Conservation (phyloP, 1,139 yeast genomes). For the Candida pseudoviswanathii region DNA sequence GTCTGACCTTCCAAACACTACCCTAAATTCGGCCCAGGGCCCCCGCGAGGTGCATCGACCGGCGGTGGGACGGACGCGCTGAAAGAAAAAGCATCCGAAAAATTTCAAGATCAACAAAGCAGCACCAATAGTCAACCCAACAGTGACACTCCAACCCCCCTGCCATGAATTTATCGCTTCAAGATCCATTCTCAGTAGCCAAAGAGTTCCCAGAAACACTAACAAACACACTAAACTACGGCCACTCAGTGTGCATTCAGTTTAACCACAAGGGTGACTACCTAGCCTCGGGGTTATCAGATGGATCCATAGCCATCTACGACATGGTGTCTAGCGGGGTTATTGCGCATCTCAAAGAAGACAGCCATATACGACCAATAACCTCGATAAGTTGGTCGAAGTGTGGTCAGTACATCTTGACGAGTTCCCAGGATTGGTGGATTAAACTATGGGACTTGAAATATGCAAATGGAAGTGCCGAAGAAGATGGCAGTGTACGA, state of each 20-base stretch:
- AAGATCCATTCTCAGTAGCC: slow-evolving; percentile 90
- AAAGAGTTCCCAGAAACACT: slow-evolving; percentile 90
- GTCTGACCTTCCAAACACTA: too few species aligned
- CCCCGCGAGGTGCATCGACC: too few species aligned
- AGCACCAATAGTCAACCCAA: not conserved
- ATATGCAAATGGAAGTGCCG: slow-evolving; percentile 25
- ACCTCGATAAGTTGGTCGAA: slow-evolving; percentile 79
- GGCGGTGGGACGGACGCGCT: not conserved
- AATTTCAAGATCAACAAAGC: not conserved
- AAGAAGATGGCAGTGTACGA: slow-evolving; percentile 6
- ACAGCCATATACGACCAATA: slow-evolving; percentile 70
- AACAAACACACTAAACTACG: slow-evolving; percentile 62
- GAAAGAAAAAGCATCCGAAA: not conserved
- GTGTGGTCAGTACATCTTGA: slow-evolving; percentile 69
- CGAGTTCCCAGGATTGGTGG: slow-evolving; percentile 86
- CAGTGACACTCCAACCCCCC: not conserved
- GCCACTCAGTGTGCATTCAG: slow-evolving; percentile 74
- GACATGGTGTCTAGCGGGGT: slow-evolving; percentile 65
- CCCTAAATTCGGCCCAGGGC: too few species aligned
- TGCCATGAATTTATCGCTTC: slow-evolving; percentile 75
- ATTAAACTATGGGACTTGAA: slow-evolving; percentile 80
- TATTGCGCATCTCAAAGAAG: slow-evolving; percentile 53
- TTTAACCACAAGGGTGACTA: slow-evolving; percentile 84
- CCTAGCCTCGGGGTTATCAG: slow-evolving; percentile 80
- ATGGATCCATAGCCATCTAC: slow-evolving; percentile 77